Conservation (phyloP, 2,329 filamentous ascomycete genomes). For the Phialophora expanda region DNA sequence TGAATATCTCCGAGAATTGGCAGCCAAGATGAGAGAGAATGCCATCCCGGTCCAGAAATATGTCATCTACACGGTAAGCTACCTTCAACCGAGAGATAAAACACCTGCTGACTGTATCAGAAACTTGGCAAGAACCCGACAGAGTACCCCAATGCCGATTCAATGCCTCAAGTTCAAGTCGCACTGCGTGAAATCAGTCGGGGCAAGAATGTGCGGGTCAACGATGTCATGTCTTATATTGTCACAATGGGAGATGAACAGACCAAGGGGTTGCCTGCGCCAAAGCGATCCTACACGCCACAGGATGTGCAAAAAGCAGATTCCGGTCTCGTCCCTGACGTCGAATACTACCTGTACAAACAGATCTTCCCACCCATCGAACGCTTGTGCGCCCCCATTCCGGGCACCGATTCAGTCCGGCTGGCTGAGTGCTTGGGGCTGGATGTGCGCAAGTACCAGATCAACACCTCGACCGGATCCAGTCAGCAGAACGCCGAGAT, state of each 20-base stretch:
- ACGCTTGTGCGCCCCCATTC: conserved; percentile 94
- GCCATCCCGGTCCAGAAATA: conserved; percentile 81
- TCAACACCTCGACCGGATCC: conserved; percentile 62
- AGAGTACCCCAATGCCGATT: conserved; percentile 91
- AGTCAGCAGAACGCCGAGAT: conserved; percentile 70
- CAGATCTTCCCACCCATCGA: conserved; percentile 98
- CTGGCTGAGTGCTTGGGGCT: conserved; percentile 93
- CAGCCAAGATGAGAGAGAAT: conserved; percentile 82
- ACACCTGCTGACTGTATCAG: conserved; percentile 41
- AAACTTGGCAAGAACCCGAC: conserved; percentile 93
- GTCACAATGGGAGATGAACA: conserved; percentile 72
- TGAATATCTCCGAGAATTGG: conserved; percentile 86
- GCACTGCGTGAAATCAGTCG: conserved; percentile 84
- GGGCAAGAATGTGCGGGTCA: conserved; percentile 86
- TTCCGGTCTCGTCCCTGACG: conserved; percentile 77
- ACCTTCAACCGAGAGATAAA: not conserved
- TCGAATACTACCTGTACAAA: conserved; percentile 98
- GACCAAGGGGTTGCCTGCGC: conserved; percentile 67
- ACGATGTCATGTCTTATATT: conserved; percentile 95
- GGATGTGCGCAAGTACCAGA: conserved; percentile 84
- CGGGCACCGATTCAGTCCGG: conserved; percentile 85
- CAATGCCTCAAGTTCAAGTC: conserved; percentile 97
- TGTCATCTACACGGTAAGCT: conserved; percentile 80
- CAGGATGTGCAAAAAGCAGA: conserved; percentile 82
- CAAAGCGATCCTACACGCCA: conserved; percentile 86